Conservation (phyloP, 2,329 filamentous ascomycete genomes). For the Ceratocystis variospora region DNA sequence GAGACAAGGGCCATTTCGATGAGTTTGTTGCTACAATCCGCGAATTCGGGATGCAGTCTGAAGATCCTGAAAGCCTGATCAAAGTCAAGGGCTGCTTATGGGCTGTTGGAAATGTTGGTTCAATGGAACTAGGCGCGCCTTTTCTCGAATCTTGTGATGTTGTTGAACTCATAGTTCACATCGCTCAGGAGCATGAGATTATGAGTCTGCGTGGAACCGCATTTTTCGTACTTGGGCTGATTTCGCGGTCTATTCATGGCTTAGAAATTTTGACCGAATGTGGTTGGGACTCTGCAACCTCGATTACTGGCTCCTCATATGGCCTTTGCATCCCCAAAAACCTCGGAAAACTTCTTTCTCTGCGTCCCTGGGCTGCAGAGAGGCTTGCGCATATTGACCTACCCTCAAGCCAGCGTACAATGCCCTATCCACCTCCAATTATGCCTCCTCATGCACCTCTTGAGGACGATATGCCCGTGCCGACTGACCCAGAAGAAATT, state of each 20-base stretch:
- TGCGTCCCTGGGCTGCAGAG: constrained; percentile 41
- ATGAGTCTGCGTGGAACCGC: constrained; percentile 90
- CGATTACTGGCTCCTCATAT: constrained; percentile 64
- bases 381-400: constrained; percentile 35
- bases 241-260: constrained; percentile 82
- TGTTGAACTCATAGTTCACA: constrained; percentile 71
- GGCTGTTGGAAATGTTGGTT: constrained; percentile 96
- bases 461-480: constrained; percentile 29
- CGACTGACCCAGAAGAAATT: constrained; percentile 33
- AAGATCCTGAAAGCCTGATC: constrained; percentile 71
- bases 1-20: constrained; percentile 89
- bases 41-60: constrained; percentile 70
- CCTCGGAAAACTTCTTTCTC: constrained; percentile 63
- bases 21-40: constrained; percentile 83
- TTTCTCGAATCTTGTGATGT: constrained; percentile 87
- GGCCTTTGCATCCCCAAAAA: constrained; percentile 77
- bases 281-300: constrained; percentile 87
- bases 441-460: constrained; percentile 27
- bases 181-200: constrained; percentile 76
- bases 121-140: constrained; percentile 90
- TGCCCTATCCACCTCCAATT: constrained; percentile 30
- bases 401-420: constrained; percentile 40
- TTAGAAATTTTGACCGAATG: constrained; percentile 79
- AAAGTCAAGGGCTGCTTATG: constrained; percentile 96
- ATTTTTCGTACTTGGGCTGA: constrained; percentile 87